phyloP scores from a whole-genome alignment of 352 stramenopile genomes.

The Blastocystis sp. region DNA sequence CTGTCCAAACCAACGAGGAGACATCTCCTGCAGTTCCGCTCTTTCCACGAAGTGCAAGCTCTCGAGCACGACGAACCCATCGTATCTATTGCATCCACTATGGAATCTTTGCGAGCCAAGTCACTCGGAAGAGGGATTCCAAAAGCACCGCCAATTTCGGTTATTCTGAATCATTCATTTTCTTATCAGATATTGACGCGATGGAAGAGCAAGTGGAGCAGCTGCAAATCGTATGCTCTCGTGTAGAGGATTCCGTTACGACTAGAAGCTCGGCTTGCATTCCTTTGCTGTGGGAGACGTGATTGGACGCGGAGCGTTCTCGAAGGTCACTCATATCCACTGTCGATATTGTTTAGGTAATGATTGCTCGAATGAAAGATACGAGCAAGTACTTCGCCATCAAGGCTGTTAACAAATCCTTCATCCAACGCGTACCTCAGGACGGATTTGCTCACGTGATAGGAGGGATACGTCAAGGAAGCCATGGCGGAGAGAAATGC shows the following conservation, averaged over 20 bases:
- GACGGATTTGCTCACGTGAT: too few species aligned
- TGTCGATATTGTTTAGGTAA: conserved; percentile 4
- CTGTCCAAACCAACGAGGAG: conserved; percentile 41
- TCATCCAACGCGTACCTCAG: conserved; percentile 64
- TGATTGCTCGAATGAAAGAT: conserved; percentile 70
- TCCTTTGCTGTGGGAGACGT: conserved; percentile 69
- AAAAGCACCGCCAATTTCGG: background rate
- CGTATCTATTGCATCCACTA: background rate
- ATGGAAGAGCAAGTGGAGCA: background rate
- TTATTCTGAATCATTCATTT: background rate
- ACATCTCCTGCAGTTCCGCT: conserved; percentile 20
- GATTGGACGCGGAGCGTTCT: conserved; percentile 53
- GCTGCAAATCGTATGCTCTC: background rate
- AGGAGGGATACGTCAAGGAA: conserved; percentile 75
- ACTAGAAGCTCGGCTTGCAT: conserved; percentile 57
- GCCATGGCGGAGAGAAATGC: conserved; percentile 77
- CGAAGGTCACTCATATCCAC: background rate
- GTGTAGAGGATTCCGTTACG: background rate
- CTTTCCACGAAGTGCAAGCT: background rate
- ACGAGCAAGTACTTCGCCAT: conserved; percentile 75
- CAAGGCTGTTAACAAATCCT: conserved; percentile 76
- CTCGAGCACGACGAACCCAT: conserved; percentile 45
- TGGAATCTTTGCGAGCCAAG: background rate
- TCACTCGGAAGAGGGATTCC: background rate
- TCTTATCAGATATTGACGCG: background rate